These are phyloP conservation scores for Nakaseomyces sp. DNA, from an alignment of 1,139 yeast species.

Conservation along the genomic window DNA sequence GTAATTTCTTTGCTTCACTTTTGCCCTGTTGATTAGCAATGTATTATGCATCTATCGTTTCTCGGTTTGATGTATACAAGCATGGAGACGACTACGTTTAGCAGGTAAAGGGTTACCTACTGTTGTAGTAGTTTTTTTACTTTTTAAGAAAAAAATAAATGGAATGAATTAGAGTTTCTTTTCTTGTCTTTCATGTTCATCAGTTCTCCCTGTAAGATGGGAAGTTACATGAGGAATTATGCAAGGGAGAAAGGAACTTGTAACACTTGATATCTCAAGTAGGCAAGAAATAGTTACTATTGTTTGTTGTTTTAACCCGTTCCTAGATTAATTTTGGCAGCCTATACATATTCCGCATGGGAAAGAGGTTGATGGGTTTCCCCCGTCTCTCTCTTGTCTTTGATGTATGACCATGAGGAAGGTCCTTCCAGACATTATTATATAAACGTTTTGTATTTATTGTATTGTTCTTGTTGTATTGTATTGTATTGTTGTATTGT, in stretches of 20 bases:
- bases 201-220: too few species aligned
- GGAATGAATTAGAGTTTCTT: not conserved
- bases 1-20: too few species aligned
- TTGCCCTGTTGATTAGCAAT: too few species aligned
- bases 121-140: not conserved
- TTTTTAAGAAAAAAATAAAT: not conserved
- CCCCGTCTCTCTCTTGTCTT: not conserved
- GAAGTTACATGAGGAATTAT: too few species aligned
- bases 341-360: conserved; percentile 7
- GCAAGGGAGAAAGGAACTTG: too few species aligned
- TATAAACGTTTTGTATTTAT: not conserved
- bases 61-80: too few species aligned
- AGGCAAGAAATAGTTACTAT: too few species aligned
- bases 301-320: conserved; percentile 1
- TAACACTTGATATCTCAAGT: too few species aligned
- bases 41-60: not conserved
- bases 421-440: conserved; percentile 6
- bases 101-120: not conserved
- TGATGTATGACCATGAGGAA: conserved; percentile 4
- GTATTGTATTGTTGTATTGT: not conserved
- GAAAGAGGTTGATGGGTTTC: not conserved
- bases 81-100: not conserved
- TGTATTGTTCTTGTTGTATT: not conserved
- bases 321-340: conserved; percentile 3
- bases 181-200: not conserved